Evolutionary conservation across 129 eudicot genomes (phyloP).

Genomic region (Helichrysum umbraculigerum): DNA sequence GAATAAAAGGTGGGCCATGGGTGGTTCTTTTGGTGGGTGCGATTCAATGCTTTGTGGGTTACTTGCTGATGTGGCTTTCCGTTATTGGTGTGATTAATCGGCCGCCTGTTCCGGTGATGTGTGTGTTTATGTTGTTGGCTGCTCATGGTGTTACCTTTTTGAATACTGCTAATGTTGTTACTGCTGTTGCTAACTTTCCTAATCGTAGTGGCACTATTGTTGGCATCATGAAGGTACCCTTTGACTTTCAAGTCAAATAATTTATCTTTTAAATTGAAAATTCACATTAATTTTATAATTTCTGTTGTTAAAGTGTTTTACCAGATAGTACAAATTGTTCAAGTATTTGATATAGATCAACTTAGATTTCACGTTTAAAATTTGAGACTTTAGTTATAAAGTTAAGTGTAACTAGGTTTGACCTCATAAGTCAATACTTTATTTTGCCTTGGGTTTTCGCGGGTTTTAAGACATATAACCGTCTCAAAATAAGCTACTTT

Average conservation of each 20-base stretch:
- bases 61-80: conserved; percentile 73
- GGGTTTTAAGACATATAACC: no score
- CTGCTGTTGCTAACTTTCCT: conserved; percentile 68
- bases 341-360: neutral
- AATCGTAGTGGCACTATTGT: conserved; percentile 71
- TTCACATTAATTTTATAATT: neutral
- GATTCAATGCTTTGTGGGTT: conserved; percentile 60
- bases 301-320: neutral
- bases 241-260: conserved; percentile 9
- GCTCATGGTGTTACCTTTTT: conserved; percentile 67
- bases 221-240: conserved; percentile 83
- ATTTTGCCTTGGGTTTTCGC: no score
- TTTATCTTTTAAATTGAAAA: neutral
- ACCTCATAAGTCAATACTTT: neutral
- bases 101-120: conserved; percentile 60
- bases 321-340: neutral
- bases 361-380: neutral
- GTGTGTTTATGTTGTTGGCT: conserved; percentile 65
- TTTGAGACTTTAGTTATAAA: neutral
- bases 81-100: conserved; percentile 46
- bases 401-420: neutral
- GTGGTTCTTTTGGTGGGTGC: conserved; percentile 68
- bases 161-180: conserved; percentile 83
- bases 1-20: conserved; percentile 65
- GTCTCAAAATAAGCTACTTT: no score